Evolutionary conservation across 2,329 filamentous ascomycete species (phyloP).

Genomic region (Xylariales sp.): DNA sequence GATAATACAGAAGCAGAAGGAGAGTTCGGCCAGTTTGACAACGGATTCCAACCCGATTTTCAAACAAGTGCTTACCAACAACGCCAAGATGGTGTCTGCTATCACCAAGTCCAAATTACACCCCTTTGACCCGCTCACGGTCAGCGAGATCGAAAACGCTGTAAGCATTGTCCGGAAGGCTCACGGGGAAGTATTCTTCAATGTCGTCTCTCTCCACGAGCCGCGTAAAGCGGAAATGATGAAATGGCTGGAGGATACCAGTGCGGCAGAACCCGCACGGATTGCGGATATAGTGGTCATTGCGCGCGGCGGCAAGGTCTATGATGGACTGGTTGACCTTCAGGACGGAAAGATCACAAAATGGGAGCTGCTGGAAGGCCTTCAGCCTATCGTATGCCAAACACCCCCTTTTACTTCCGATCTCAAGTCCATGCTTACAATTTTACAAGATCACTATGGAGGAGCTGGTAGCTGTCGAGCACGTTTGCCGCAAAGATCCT

Average conservation of each 20-base stretch:
- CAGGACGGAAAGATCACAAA: slow-evolving; percentile 59
- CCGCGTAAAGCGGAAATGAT: slow-evolving; percentile 82
- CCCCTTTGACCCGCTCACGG: slow-evolving; percentile 73
- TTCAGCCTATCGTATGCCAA: slow-evolving; percentile 69
- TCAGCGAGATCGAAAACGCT: slow-evolving; percentile 67
- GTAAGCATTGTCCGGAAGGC: slow-evolving; percentile 65
- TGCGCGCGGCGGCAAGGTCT: slow-evolving; percentile 71
- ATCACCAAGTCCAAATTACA: too few relatives aligned
- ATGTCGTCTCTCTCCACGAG: slow-evolving; percentile 80
- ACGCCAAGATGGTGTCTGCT: too few relatives aligned
- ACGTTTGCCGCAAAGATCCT: slow-evolving; percentile 68
- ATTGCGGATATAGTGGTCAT: slow-evolving; percentile 82
- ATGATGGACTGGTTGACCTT: slow-evolving; percentile 76
- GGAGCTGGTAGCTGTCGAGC: slow-evolving; percentile 77
- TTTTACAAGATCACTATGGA: slow-evolving; percentile 79
- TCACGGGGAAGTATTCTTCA: slow-evolving; percentile 72
- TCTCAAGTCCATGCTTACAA: too few relatives aligned
- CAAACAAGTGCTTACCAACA: too few relatives aligned
- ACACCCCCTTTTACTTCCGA: too few relatives aligned
- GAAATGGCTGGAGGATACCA: slow-evolving; percentile 65
- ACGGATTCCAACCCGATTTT: too few relatives aligned
- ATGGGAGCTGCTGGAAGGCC: slow-evolving; percentile 71
- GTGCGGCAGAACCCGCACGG: slow-evolving; percentile 58
- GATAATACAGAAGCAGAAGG: too few relatives aligned
- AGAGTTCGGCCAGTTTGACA: too few relatives aligned